Evolutionary conservation across 2,329 filamentous ascomycete species (phyloP).

Genomic region (Penicillium sp.): DNA sequence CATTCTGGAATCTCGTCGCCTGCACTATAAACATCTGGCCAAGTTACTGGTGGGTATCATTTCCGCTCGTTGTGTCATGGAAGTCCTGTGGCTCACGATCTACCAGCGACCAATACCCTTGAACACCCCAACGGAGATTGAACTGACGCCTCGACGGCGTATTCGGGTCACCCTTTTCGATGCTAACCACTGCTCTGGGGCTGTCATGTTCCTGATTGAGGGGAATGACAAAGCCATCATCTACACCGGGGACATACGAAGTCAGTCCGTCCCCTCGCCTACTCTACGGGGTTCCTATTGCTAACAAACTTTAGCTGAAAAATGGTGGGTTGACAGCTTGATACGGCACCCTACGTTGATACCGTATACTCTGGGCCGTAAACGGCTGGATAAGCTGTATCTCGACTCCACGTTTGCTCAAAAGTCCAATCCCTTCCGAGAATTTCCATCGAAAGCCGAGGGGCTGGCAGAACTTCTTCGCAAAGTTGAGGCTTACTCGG

Average conservation of each 20-base stretch:
- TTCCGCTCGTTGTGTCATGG: not conserved
- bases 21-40: constrained; percentile 73
- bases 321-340: constrained; percentile 78
- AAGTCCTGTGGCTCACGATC: not conserved
- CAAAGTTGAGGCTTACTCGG: constrained; percentile 66
- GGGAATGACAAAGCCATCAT: constrained; percentile 68
- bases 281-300: constrained; percentile 7
- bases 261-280: constrained; percentile 23
- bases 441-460: constrained; percentile 66
- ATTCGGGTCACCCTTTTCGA: constrained; percentile 83
- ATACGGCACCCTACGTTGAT: constrained; percentile 69
- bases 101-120: constrained; percentile 74
- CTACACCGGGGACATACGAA: constrained; percentile 86
- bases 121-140: constrained; percentile 73
- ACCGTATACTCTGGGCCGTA: constrained; percentile 67
- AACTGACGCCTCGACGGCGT: constrained; percentile 65
- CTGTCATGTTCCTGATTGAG: constrained; percentile 91
- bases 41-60: constrained; percentile 57
- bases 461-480: constrained; percentile 71
- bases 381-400: constrained; percentile 75
- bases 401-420: constrained; percentile 79
- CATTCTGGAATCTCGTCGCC: constrained; percentile 69
- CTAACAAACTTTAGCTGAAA: constrained; percentile 54
- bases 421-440: constrained; percentile 48
- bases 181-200: constrained; percentile 87